Evolutionary conservation across 2,329 filamentous ascomycete genomes (phyloP).

Genomic region (Dothiorella sarmentorum): DNA sequence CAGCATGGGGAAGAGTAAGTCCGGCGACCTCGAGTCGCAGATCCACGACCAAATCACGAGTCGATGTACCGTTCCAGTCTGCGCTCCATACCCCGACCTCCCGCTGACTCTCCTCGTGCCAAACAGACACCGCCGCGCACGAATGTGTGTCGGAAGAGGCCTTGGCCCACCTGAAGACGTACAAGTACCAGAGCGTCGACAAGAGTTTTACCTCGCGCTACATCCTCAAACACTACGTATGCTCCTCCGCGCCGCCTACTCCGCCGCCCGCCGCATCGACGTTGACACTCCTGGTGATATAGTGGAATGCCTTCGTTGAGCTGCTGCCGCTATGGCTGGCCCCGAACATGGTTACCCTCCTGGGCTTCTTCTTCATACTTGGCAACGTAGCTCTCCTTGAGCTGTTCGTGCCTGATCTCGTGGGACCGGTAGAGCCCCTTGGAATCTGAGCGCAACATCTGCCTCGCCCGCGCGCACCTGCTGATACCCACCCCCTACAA

Average conservation of each 20-base stretch:
- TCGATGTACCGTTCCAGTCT: slow-evolving; percentile 18
- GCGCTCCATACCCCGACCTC: slow-evolving; percentile 1
- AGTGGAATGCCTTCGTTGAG: slow-evolving; percentile 98
- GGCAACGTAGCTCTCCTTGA: slow-evolving; percentile 73
- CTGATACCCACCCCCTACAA: slow-evolving; percentile 1
- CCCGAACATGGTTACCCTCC: slow-evolving; percentile 93
- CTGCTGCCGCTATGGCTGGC: slow-evolving; percentile 92
- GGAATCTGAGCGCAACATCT: neutral
- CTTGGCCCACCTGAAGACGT: slow-evolving; percentile 83
- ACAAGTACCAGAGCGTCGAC: slow-evolving; percentile 97
- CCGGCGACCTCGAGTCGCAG: slow-evolving; percentile 19
- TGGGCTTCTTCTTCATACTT: slow-evolving; percentile 93
- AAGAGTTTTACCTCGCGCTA: slow-evolving; percentile 92
- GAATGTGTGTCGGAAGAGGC: slow-evolving; percentile 81
- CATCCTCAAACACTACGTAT: slow-evolving; percentile 91
- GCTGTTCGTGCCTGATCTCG: slow-evolving; percentile 81
- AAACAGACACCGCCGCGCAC: slow-evolving; percentile 60
- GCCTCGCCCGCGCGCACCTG: neutral
- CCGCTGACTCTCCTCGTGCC: slow-evolving; percentile 8
- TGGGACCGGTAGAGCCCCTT: slow-evolving; percentile 69
- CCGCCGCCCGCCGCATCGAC: neutral
- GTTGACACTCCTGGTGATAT: slow-evolving; percentile 29
- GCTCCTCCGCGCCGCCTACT: slow-evolving; percentile 32
- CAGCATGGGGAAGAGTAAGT: slow-evolving; percentile 20
- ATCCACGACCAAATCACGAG: slow-evolving; percentile 16